phyloP scores from a whole-genome alignment of 257 asterid genomes.

The Plectranthus barbatus region DNA sequence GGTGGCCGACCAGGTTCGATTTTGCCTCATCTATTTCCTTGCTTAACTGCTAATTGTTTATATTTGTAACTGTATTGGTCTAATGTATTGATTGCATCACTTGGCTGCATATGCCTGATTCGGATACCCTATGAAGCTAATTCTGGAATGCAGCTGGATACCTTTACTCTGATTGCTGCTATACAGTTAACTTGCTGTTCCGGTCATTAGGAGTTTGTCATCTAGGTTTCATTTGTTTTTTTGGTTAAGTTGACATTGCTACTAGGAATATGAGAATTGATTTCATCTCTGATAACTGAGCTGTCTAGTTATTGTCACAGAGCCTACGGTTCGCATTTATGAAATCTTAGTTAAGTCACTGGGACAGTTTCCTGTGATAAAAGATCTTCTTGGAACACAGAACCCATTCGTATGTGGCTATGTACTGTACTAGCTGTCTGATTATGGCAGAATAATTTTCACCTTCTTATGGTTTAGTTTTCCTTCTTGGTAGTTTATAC shows the following conservation, averaged over 20 bases:
- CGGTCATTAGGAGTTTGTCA: neutral
- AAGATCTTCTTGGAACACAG: neutral
- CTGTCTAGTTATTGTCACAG: conserved; percentile 20
- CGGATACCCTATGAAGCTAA: neutral
- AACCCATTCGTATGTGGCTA: neutral
- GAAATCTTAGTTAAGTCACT: conserved; percentile 1
- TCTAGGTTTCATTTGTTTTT: neutral
- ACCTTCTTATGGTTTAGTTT: neutral
- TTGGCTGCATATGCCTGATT: conserved; percentile 2
- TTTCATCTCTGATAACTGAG: conserved; percentile 7
- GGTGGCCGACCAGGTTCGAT: conserved; percentile 91
- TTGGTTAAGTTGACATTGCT: neutral
- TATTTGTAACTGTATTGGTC: neutral
- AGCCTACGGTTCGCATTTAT: neutral
- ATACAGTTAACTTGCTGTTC: neutral
- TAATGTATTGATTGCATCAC: neutral
- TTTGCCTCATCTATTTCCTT: conserved; percentile 1
- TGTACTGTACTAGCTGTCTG: neutral
- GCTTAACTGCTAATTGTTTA: neutral
- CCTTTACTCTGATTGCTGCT: neutral
- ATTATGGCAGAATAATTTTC: neutral
- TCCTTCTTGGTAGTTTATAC: neutral
- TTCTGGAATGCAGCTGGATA: neutral
- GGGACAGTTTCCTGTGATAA: neutral
- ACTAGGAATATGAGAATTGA: neutral